Percentiles rank a stretch among this genome's conserved stretches.
phyloP scores from a whole-genome alignment of 768 basidiomycete species.

The Coprinopsis marcescibilis region DNA sequence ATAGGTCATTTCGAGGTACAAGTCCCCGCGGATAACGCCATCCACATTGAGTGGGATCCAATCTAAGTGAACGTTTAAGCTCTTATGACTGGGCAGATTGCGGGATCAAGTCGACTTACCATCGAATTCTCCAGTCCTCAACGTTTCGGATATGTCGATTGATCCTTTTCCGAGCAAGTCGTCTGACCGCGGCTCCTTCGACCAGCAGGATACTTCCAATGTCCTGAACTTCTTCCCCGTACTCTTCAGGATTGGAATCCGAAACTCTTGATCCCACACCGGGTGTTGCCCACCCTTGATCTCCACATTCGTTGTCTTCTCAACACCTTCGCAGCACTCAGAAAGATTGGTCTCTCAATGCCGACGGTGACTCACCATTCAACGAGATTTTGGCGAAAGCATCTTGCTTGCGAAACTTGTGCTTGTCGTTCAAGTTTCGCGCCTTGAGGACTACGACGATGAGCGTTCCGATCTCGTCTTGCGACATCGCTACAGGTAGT shows the following conservation, averaged over 20 bases:
- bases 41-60: constrained; percentile 31
- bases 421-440: constrained; percentile 74
- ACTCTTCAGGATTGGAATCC: constrained; percentile 67
- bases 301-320: constrained; percentile 64
- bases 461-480: constrained; percentile 69
- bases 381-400: constrained; percentile 69
- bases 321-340: background rate
- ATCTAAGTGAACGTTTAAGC: constrained; percentile 16
- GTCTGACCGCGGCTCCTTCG: constrained; percentile 67
- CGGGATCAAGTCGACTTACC: constrained; percentile 45
- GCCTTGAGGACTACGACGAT: constrained; percentile 85
- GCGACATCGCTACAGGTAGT: constrained; percentile 21
- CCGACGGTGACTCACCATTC: constrained; percentile 38
- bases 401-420: constrained; percentile 87
- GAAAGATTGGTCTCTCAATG: background rate
- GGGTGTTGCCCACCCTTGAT: constrained; percentile 91
- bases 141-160: constrained; percentile 71
- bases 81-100: background rate
- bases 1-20: constrained; percentile 93
- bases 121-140: constrained; percentile 87
- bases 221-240: constrained; percentile 47
- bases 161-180: constrained; percentile 74
- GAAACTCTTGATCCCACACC: constrained; percentile 86
- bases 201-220: constrained; percentile 72
- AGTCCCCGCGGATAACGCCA: constrained; percentile 69